Conservation (phyloP, 768 basidiomycete genomes). For the Clathrus columnatus region DNA sequence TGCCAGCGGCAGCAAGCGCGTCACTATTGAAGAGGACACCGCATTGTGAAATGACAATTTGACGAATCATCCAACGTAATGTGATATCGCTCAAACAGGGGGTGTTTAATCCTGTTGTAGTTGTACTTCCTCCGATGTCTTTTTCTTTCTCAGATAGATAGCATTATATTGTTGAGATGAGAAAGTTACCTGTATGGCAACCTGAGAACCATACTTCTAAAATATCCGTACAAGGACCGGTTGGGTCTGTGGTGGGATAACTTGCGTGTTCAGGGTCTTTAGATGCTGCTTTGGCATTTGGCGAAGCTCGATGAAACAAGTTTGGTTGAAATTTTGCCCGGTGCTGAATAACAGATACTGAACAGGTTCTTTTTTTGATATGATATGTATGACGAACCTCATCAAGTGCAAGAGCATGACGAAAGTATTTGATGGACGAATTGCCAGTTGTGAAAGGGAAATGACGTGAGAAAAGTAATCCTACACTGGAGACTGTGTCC, state of each 20-base stretch:
- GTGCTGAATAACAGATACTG: slow-evolving; percentile 30
- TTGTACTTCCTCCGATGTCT: slow-evolving; percentile 68
- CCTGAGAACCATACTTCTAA: slow-evolving; percentile 79
- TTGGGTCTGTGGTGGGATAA: not conserved
- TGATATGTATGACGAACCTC: slow-evolving; percentile 38
- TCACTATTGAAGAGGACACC: slow-evolving; percentile 48
- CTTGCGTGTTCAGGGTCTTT: slow-evolving; percentile 19
- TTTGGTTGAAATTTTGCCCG: slow-evolving; percentile 62
- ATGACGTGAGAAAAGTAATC: slow-evolving; percentile 45
- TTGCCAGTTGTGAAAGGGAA: slow-evolving; percentile 65
- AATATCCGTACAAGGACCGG: slow-evolving; percentile 36
- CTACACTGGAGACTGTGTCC: slow-evolving; percentile 78
- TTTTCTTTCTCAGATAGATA: not conserved
- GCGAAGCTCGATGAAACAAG: slow-evolving; percentile 42
- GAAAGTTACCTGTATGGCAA: slow-evolving; percentile 48
- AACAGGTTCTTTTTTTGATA: not conserved
- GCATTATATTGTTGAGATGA: not conserved
- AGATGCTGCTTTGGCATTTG: slow-evolving; percentile 18
- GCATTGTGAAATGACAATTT: slow-evolving; percentile 48
- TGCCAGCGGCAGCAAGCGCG: slow-evolving; percentile 31
- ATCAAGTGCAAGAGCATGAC: slow-evolving; percentile 72
- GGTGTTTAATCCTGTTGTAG: slow-evolving; percentile 30
- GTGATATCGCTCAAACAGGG: slow-evolving; percentile 50
- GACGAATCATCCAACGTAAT: slow-evolving; percentile 73
- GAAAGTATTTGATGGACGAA: slow-evolving; percentile 54